These are phyloP conservation scores for Margaritispora aquatica DNA, from an alignment of 495 filamentous ascomycete species.

Conservation along the genomic window DNA sequence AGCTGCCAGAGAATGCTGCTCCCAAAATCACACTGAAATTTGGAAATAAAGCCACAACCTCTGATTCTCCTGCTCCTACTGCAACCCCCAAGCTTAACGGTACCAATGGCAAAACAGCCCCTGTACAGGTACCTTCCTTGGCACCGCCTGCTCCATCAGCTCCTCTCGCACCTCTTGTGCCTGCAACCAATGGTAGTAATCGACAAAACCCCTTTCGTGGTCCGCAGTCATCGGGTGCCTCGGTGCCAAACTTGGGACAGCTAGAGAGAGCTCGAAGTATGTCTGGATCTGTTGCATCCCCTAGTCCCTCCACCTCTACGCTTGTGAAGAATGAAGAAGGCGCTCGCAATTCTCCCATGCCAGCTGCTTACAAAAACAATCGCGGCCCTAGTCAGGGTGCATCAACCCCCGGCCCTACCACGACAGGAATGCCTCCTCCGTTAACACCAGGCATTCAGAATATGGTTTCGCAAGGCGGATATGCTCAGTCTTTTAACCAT, in stretches of 20 bases:
- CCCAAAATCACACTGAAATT: conserved; percentile 52
- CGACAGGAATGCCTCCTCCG: conserved; percentile 37
- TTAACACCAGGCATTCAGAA: conserved; percentile 30
- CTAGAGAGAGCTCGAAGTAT: conserved; percentile 36
- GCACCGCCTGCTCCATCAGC: background rate
- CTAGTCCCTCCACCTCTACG: conserved; percentile 35
- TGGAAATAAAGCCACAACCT: conserved; percentile 40
- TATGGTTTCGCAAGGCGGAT: conserved; percentile 13
- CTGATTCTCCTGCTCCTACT: conserved; percentile 46
- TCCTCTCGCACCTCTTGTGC: background rate
- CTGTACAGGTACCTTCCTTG: background rate
- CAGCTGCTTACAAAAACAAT: conserved; percentile 18
- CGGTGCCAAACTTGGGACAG: conserved; percentile 22
- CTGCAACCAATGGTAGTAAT: conserved; percentile 6
- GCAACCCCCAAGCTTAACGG: conserved; percentile 43
- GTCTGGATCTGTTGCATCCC: conserved; percentile 39
- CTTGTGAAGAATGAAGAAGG: conserved; percentile 39
- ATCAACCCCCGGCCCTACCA: conserved; percentile 25
- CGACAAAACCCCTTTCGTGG: conserved; percentile 23
- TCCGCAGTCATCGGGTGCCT: conserved; percentile 19
- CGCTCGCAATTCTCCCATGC: conserved; percentile 25
- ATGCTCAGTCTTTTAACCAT: conserved; percentile 22
- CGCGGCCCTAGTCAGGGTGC: conserved; percentile 21
- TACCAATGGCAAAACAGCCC: conserved; percentile 7
- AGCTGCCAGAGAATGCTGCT: conserved; percentile 41